A percentile compares a stretch with the other conserved stretches of the same genome.
These are phyloP conservation scores for Penicillium chermesinum DNA, from an alignment of 495 filamentous ascomycete genomes.

Conservation along the genomic window DNA sequence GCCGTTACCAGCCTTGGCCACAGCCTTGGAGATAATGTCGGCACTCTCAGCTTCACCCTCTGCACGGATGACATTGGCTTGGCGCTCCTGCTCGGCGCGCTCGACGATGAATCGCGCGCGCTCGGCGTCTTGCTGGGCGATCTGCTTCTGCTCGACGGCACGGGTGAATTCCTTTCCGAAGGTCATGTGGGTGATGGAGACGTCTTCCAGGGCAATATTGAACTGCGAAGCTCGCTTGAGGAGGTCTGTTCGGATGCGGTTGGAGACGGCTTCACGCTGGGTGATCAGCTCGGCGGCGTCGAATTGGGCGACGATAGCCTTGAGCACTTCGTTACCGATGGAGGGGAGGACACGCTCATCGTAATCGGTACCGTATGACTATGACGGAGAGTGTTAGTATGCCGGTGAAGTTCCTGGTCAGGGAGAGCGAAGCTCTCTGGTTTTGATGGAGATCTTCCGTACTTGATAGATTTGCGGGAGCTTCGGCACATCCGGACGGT, in stretches of 20 bases:
- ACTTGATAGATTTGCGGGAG: conserved; percentile 99
- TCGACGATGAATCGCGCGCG: conserved; percentile 96
- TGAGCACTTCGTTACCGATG: conserved; percentile 99
- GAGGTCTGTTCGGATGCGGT: conserved; percentile 92
- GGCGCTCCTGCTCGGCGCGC: conserved; percentile 97
- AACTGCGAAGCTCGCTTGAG: conserved; percentile 95
- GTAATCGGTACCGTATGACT: conserved; percentile 89
- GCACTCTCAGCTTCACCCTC: conserved; percentile 97
- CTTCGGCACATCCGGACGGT: conserved; percentile 86
- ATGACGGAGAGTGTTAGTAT: not conserved
- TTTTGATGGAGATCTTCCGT: no score
- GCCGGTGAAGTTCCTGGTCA: not conserved
- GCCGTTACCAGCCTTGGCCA: conserved; percentile 88
- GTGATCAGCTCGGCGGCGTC: conserved; percentile 99
- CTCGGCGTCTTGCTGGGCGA: conserved; percentile 98
- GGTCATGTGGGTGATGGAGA: conserved; percentile 99
- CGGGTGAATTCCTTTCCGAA: conserved; percentile 99
- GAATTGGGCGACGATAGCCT: conserved; percentile 98
- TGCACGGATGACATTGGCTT: conserved; percentile 95
- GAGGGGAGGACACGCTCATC: conserved; percentile 98
- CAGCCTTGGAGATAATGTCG: conserved; percentile 85
- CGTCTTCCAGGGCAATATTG: conserved; percentile 98
- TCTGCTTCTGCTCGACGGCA: conserved; percentile 99
- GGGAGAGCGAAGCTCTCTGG: not conserved
- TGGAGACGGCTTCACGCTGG: conserved; percentile 90